Evolutionary conservation across 495 filamentous ascomycete species (phyloP).

Genomic region (Hypoxylon subgilvum): DNA sequence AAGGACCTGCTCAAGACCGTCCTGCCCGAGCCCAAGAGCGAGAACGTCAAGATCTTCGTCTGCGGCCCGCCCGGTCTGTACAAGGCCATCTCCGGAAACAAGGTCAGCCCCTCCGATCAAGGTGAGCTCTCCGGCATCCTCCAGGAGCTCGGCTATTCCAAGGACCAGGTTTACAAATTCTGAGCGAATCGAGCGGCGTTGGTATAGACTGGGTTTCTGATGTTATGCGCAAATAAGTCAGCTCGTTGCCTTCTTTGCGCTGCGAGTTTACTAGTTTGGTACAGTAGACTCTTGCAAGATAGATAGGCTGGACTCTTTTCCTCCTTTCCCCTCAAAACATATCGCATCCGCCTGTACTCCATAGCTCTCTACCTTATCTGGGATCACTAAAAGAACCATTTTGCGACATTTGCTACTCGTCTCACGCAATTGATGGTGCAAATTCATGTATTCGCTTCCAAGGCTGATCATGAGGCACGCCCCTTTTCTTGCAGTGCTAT

Average conservation of each 20-base stretch:
- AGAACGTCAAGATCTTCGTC: slow-evolving; percentile 90
- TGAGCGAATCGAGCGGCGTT: slow-evolving; percentile 47
- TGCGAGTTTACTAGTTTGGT: not conserved
- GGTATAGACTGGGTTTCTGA: slow-evolving; percentile 7
- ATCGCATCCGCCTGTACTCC: slow-evolving; percentile 5
- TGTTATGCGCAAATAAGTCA: not conserved
- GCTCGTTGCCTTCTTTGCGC: not conserved
- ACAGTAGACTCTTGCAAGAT: slow-evolving; percentile 10
- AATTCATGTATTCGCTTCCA: not conserved
- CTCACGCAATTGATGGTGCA: slow-evolving; percentile 4
- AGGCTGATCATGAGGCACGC: not conserved
- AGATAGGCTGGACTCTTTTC: slow-evolving; percentile 1
- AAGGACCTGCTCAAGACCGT: slow-evolving; percentile 93
- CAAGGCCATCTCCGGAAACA: slow-evolving; percentile 86
- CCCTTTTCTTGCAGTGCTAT: slow-evolving; percentile 7
- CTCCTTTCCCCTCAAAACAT: not conserved
- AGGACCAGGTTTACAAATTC: slow-evolving; percentile 99
- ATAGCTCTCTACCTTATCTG: not conserved
- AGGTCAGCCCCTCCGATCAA: slow-evolving; percentile 89
- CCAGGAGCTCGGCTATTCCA: slow-evolving; percentile 86
- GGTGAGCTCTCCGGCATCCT: slow-evolving; percentile 84
- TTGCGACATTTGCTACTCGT: not conserved
- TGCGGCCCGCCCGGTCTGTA: slow-evolving; percentile 93
- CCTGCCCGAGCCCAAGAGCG: slow-evolving; percentile 83
- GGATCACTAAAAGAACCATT: slow-evolving; percentile 1